These are phyloP conservation scores for Lentithecium fluviatile DNA, from an alignment of 495 filamentous ascomycete genomes.

Conservation along the genomic window DNA sequence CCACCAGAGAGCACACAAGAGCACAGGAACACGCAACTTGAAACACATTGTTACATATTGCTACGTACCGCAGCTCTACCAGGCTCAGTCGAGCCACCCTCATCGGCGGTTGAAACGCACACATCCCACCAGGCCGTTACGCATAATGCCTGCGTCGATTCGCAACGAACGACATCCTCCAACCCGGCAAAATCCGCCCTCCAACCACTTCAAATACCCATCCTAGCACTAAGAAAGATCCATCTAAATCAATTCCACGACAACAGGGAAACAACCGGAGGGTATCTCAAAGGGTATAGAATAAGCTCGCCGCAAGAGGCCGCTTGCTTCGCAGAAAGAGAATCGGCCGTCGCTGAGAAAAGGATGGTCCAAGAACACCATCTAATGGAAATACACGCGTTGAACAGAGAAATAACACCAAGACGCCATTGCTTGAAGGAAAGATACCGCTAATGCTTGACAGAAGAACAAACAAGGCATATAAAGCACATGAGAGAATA, in stretches of 20 bases:
- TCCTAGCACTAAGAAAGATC: background rate
- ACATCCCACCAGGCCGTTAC: too few species aligned
- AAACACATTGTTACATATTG: too few species aligned
- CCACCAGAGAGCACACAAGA: too few species aligned
- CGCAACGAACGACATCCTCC: too few species aligned
- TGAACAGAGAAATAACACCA: background rate
- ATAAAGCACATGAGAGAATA: background rate
- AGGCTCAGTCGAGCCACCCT: too few species aligned
- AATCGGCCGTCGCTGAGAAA: slow-evolving; percentile 14
- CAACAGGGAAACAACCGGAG: slow-evolving; percentile 1
- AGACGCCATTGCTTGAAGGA: slow-evolving; percentile 18
- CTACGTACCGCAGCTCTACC: too few species aligned
- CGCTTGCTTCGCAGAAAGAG: slow-evolving; percentile 2
- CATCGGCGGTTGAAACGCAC: too few species aligned
- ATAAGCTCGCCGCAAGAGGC: background rate
- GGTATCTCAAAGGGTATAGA: slow-evolving; percentile 32
- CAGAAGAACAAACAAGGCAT: slow-evolving; percentile 7
- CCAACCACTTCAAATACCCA: background rate
- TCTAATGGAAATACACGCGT: slow-evolving; percentile 6
- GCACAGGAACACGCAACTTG: too few species aligned
- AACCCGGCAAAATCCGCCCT: background rate
- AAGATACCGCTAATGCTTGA: slow-evolving; percentile 12
- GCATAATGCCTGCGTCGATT: too few species aligned
- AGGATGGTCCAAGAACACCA: background rate
- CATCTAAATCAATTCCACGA: background rate